Conservation (phyloP, 768 basidiomycete genomes). For the Cyclocybe cylindracea region DNA sequence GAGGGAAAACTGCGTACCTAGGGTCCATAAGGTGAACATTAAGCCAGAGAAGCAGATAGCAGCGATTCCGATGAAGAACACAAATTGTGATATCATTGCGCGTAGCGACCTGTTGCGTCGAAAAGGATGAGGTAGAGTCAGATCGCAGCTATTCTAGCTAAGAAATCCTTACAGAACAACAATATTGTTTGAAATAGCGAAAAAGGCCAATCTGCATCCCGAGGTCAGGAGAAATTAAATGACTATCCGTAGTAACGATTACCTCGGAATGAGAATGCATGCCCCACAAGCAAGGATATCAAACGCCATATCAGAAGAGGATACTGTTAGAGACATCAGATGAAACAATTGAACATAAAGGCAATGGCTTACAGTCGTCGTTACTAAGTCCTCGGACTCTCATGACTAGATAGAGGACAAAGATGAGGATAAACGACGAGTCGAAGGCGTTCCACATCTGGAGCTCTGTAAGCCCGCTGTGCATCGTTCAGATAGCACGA, state of each 20-base stretch:
- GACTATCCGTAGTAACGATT: slow-evolving; percentile 10
- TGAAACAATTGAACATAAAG: slow-evolving; percentile 2
- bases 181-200: slow-evolving; percentile 76
- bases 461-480: too few species aligned
- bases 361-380: slow-evolving; percentile 46
- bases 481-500: too few species aligned
- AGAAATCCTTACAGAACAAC: slow-evolving; percentile 62
- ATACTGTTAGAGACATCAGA: slow-evolving; percentile 28
- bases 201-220: slow-evolving; percentile 67
- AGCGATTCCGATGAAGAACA: slow-evolving; percentile 79
- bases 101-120: slow-evolving; percentile 59
- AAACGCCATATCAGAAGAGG: slow-evolving; percentile 66
- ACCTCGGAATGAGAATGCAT: slow-evolving; percentile 86
- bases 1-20: slow-evolving; percentile 26
- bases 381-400: slow-evolving; percentile 62
- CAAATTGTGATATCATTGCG: slow-evolving; percentile 79
- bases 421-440: slow-evolving; percentile 70
- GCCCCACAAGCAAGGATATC: slow-evolving; percentile 84
- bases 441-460: slow-evolving; percentile 94
- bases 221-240: slow-evolving; percentile 1
- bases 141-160: neutral
- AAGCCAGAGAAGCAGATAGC: slow-evolving; percentile 82
- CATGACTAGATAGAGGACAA: slow-evolving; percentile 64
- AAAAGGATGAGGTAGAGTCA: neutral
- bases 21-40: slow-evolving; percentile 51